These are phyloP conservation scores for Juglanconis sp. DNA, from an alignment of 2,329 filamentous ascomycete genomes.

Conservation along the genomic window DNA sequence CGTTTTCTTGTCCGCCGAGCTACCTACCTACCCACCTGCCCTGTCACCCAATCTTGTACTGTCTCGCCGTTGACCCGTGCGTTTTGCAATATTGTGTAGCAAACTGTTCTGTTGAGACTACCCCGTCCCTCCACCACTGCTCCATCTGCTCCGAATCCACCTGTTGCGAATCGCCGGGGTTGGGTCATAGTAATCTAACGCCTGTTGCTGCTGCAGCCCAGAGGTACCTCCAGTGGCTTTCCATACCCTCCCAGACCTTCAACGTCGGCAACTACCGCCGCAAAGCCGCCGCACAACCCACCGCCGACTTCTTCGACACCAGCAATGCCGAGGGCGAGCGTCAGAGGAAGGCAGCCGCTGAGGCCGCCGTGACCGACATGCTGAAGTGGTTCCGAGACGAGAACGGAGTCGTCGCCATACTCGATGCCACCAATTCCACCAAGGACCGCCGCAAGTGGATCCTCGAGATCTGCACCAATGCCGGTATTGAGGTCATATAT, in stretches of 20 bases:
- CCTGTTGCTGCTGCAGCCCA: conserved; percentile 56
- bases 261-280: conserved; percentile 97
- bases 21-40: background rate
- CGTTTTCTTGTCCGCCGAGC: background rate
- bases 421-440: conserved; percentile 96
- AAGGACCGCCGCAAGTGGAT: conserved; percentile 90
- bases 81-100: conserved; percentile 11
- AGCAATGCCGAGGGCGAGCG: conserved; percentile 87
- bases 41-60: background rate
- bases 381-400: conserved; percentile 77
- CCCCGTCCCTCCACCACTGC: conserved; percentile 11
- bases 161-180: conserved; percentile 3
- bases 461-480: conserved; percentile 68
- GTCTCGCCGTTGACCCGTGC: conserved; percentile 4
- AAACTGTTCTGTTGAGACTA: conserved; percentile 14
- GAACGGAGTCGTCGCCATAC: conserved; percentile 82
- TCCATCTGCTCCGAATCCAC: conserved; percentile 1
- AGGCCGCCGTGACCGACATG: conserved; percentile 93
- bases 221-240: conserved; percentile 94
- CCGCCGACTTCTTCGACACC: conserved; percentile 92
- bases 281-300: conserved; percentile 81
- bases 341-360: conserved; percentile 80
- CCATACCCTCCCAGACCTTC: conserved; percentile 89
- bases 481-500: conserved; percentile 86
- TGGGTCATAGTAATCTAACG: conserved; percentile 20